Evolutionary conservation across 2,329 filamentous ascomycete species (phyloP), one percentile per base, ranked within the genome.

Genomic region (Helotiales sp.): DNA sequence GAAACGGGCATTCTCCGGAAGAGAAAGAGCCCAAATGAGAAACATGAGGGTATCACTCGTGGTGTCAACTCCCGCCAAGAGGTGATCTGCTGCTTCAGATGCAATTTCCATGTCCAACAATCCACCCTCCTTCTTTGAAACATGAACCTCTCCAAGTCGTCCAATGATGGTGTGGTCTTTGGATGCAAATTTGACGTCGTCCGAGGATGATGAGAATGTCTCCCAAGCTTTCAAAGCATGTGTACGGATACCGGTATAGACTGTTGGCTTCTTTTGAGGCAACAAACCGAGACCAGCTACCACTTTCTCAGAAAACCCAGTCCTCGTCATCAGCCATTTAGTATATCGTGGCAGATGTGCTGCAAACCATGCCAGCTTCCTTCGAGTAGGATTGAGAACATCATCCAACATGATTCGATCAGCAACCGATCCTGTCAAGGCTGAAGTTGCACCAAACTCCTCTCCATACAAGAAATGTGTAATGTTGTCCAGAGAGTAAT

Each of bases 1-100:
- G n/a, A 74, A 76, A 7, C 60, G 54, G 5, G 63, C 52, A 50
- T 80, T 73, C 30, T 74, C 70, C 0, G 75, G 76, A 1, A 72
- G 70, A 0, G 80, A 82, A 0, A 83, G 71, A 0, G 75, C 69
- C 76, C 78, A 82, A 13, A 82, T 69, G 0, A 77, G 66, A 57
- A 80, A 82, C 74, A 80, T 80, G 1, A 81, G 58, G 0, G 79
- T 79, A 50, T 83, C 79, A 24, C 77, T 77, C 0, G 79, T 81
- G 0, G 80, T 83, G 56, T 82, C 78, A 9, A 82, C 79, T 0
- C 79, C 80, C 0, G 80, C 81, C 0, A 79, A 70, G 12, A 83
- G 72, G 57, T 83, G 81, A 54, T 83, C 81, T 0, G 80, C 79
- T 12, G 73, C 76, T 66, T 83, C 81, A 0, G 79, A 79, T 0